These are phyloP conservation scores for Solanum pinnatisectum DNA, from an alignment of 257 asterid species.

Conservation along the genomic window DNA sequence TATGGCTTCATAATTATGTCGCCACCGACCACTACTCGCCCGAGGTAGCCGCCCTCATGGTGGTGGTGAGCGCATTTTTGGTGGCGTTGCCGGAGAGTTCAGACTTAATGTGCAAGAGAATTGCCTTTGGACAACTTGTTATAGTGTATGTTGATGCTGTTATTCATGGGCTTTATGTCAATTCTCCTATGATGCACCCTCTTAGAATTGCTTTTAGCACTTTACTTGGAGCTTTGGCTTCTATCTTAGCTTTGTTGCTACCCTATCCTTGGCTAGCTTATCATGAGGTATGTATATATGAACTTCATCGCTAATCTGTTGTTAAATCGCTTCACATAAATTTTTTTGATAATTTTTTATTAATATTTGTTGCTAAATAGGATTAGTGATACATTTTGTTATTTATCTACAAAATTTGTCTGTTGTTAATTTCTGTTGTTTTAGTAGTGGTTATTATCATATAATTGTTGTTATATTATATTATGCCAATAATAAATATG, in stretches of 20 bases:
- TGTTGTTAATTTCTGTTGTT: neutral
- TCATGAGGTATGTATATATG: conserved; percentile 23
- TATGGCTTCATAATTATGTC: conserved; percentile 10
- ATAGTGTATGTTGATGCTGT: conserved; percentile 32
- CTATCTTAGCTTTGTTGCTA: conserved; percentile 38
- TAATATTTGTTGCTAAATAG: neutral
- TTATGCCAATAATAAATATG: too few species aligned
- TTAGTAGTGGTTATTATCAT: neutral
- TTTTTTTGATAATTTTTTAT: neutral
- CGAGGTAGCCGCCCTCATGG: conserved; percentile 18
- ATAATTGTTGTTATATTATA: too few species aligned
- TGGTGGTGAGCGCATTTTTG: conserved; percentile 25
- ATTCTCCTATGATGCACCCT: conserved; percentile 28
- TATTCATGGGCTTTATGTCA: conserved; percentile 9
- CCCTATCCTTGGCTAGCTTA: conserved; percentile 49
- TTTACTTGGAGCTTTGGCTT: conserved; percentile 41
- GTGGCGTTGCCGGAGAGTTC: conserved; percentile 47
- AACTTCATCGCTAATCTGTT: neutral
- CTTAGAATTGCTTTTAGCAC: conserved; percentile 47
- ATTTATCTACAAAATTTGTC: neutral
- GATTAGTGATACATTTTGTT: neutral
- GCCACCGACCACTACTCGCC: conserved; percentile 14
- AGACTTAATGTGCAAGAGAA: conserved; percentile 37
- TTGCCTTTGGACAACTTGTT: conserved; percentile 72
- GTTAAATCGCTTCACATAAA: neutral